phyloP scores from a whole-genome alignment of 2,329 filamentous ascomycete species.

The Ascocoryne sarcoides region DNA sequence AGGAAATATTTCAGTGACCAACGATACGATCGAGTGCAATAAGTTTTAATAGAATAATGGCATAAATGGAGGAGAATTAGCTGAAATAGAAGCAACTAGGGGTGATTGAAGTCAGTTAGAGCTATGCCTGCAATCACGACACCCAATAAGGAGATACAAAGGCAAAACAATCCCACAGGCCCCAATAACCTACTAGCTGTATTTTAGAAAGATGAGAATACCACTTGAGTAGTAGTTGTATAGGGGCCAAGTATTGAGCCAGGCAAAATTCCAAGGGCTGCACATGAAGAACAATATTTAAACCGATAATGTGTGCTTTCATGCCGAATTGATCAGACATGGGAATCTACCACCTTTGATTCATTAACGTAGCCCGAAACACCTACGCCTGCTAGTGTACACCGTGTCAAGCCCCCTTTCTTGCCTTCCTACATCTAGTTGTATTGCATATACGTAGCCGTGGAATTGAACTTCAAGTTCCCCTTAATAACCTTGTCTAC shows the following conservation, averaged over 20 bases:
- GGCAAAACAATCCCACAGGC: not conserved
- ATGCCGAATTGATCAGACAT: not conserved
- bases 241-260: not conserved
- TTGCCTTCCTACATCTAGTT: conserved; percentile 52
- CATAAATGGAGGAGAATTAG: not conserved
- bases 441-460: conserved; percentile 97
- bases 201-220: not conserved
- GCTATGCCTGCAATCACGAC: no score
- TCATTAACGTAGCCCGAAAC: conserved; percentile 14
- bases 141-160: not conserved
- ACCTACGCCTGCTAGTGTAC: conserved; percentile 28
- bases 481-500: conserved; percentile 99
- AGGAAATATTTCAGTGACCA: no score
- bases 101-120: not conserved
- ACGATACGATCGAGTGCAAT: no score
- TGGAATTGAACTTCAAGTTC: conserved; percentile 98
- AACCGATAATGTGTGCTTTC: not conserved
- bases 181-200: not conserved
- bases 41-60: no score
- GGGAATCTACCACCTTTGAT: not conserved
- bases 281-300: not conserved
- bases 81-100: not conserved
- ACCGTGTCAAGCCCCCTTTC: conserved; percentile 10
- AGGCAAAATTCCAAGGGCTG: not conserved
- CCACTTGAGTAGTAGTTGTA: not conserved